These are phyloP conservation scores for Clavispora fructus DNA, from an alignment of 805 yeast species.

Conservation along the genomic window DNA sequence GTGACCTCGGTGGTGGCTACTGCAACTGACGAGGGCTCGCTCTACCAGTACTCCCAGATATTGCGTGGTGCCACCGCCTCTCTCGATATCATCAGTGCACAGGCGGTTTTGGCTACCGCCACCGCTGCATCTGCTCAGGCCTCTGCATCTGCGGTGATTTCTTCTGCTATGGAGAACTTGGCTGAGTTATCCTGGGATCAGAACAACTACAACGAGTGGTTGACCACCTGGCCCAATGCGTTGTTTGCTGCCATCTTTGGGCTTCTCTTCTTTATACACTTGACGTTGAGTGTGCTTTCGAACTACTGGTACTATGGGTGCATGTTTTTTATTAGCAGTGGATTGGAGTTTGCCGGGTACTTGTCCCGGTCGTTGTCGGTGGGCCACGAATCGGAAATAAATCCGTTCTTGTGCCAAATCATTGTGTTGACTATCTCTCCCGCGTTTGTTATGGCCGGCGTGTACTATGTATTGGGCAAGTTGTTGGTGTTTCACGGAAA, in stretches of 20 bases:
- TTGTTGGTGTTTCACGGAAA: slow-evolving; percentile 6
- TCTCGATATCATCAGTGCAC: slow-evolving; percentile 1
- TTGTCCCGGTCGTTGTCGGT: slow-evolving; percentile 5
- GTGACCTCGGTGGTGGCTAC: background rate
- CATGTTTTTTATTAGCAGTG: slow-evolving; percentile 4
- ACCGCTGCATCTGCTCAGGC: background rate
- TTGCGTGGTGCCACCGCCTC: background rate
- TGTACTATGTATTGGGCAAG: slow-evolving; percentile 10
- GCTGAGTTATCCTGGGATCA: background rate
- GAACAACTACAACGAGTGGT: background rate
- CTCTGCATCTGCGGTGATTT: background rate
- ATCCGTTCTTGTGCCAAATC: slow-evolving; percentile 5
- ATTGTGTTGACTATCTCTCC: slow-evolving; percentile 10
- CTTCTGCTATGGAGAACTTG: background rate
- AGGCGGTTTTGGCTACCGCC: background rate
- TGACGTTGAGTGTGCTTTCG: background rate
- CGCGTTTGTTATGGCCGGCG: slow-evolving; percentile 12
- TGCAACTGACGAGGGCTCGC: background rate
- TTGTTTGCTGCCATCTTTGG: background rate
- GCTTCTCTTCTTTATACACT: background rate
- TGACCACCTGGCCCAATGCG: background rate
- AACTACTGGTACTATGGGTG: slow-evolving; percentile 1
- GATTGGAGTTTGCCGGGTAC: slow-evolving; percentile 9
- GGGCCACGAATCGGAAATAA: slow-evolving; percentile 11
- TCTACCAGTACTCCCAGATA: background rate